Evolutionary conservation across 371 early-diverging fungal species (phyloP).

Genomic region (Mucor indicus): DNA sequence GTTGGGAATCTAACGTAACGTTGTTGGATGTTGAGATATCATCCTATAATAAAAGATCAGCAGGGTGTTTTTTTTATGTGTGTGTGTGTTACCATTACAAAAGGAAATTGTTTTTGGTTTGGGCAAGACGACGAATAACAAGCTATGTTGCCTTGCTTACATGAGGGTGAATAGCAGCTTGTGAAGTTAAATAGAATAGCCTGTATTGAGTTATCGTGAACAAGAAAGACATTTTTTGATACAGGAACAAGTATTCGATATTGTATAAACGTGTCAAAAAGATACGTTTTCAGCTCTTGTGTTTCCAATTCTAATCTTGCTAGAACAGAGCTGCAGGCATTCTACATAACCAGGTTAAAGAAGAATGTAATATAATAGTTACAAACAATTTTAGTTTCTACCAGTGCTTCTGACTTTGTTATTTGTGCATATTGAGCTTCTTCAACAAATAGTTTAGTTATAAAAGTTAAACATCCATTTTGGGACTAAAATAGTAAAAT

Average conservation of each 20-base stretch:
- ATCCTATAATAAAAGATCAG: background rate
- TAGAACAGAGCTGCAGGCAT: constrained; percentile 9
- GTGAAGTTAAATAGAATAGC: constrained; percentile 5
- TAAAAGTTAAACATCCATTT: constrained; percentile 5
- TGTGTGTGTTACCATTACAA: constrained; percentile 1
- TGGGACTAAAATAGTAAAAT: too few species aligned
- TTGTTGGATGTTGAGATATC: background rate
- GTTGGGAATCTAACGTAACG: constrained; percentile 4
- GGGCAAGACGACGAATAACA: constrained; percentile 19
- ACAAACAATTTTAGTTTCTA: background rate
- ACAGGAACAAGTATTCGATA: constrained; percentile 4
- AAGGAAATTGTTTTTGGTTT: background rate
- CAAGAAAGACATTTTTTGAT: constrained; percentile 6
- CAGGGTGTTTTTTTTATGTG: too few species aligned
- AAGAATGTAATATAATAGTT: background rate
- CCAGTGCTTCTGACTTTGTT: constrained; percentile 15
- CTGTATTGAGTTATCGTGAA: constrained; percentile 5
- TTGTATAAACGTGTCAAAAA: constrained; percentile 6
- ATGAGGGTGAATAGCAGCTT: constrained; percentile 12
- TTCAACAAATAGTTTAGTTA: constrained; percentile 15
- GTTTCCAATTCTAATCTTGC: background rate
- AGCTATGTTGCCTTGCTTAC: background rate
- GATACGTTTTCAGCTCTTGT: background rate
- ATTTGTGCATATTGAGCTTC: constrained; percentile 21
- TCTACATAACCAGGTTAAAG: background rate